Conservation (phyloP, 306 rosid species). For the Herpetospermum pedunculosum region DNA sequence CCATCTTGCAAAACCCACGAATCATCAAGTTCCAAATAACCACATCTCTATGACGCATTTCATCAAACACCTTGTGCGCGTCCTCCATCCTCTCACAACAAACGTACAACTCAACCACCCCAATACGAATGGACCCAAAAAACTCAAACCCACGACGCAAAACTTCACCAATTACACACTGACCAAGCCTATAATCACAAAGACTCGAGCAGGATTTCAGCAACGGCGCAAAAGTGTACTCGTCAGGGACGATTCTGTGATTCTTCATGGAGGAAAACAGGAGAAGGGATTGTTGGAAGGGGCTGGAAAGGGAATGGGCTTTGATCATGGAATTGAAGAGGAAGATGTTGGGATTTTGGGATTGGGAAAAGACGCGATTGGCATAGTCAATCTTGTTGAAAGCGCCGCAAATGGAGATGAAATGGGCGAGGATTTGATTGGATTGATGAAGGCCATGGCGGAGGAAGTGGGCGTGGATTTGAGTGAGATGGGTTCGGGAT, state of each 20-base stretch:
- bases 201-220: conserved; percentile 49
- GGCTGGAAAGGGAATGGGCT: conserved; percentile 46
- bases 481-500: conserved; percentile 33
- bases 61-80: conserved; percentile 53
- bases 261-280: conserved; percentile 37
- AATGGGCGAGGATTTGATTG: conserved; percentile 67
- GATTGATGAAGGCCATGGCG: conserved; percentile 67
- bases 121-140: conserved; percentile 34
- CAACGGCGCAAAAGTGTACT: conserved; percentile 51
- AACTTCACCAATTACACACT: conserved; percentile 30
- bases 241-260: conserved; percentile 34
- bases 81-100: conserved; percentile 33
- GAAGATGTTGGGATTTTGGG: conserved; percentile 42
- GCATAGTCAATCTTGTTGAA: conserved; percentile 38
- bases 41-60: conserved; percentile 36
- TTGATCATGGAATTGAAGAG: conserved; percentile 78
- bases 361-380: conserved; percentile 29
- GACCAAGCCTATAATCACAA: conserved; percentile 29
- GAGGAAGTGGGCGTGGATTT: conserved; percentile 68
- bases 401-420: conserved; percentile 50
- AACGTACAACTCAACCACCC: conserved; percentile 39
- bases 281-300: conserved; percentile 32
- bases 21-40: conserved; percentile 70
- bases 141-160: conserved; percentile 28
- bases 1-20: conserved; percentile 52